phyloP scores from a whole-genome alignment of 495 filamentous ascomycete genomes.

The Neurospora sp. region DNA sequence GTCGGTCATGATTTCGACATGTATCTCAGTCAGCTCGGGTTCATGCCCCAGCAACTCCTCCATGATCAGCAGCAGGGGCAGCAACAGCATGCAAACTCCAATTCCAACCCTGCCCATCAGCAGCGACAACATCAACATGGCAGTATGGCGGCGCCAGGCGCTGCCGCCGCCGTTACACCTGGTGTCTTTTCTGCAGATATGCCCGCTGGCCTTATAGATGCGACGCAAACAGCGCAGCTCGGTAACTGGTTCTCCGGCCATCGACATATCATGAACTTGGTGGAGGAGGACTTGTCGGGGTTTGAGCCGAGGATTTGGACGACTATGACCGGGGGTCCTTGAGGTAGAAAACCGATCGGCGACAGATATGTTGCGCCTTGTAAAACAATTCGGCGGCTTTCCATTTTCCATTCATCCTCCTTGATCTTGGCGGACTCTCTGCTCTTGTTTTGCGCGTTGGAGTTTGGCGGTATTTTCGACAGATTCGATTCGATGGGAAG shows the following conservation, averaged over 20 bases:
- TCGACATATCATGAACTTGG: conserved; percentile 51
- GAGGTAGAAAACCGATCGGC: background rate
- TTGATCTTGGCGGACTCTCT: background rate
- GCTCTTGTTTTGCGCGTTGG: background rate
- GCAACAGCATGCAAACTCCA: background rate
- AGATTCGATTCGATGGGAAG: background rate
- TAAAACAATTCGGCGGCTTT: background rate
- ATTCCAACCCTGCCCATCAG: background rate
- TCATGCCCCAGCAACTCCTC: conserved; percentile 36
- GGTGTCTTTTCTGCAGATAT: background rate
- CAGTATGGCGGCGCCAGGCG: background rate
- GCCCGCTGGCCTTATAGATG: conserved; percentile 4
- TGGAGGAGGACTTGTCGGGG: conserved; percentile 48
- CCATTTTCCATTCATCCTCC: background rate
- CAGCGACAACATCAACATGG: background rate
- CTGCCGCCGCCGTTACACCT: background rate
- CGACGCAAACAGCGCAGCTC: conserved; percentile 36
- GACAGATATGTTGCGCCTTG: background rate
- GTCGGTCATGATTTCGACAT: conserved; percentile 54
- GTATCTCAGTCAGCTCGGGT: conserved; percentile 52
- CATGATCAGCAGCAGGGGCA: conserved; percentile 3
- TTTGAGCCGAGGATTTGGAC: conserved; percentile 33
- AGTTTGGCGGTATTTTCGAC: background rate
- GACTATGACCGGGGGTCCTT: conserved; percentile 1
- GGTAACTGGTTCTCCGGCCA: conserved; percentile 62